A percentile compares a stretch with the other conserved stretches of the same genome.
These are phyloP conservation scores for Cytospora piceae DNA, from an alignment of 2,329 filamentous ascomycete genomes.

Conservation along the genomic window DNA sequence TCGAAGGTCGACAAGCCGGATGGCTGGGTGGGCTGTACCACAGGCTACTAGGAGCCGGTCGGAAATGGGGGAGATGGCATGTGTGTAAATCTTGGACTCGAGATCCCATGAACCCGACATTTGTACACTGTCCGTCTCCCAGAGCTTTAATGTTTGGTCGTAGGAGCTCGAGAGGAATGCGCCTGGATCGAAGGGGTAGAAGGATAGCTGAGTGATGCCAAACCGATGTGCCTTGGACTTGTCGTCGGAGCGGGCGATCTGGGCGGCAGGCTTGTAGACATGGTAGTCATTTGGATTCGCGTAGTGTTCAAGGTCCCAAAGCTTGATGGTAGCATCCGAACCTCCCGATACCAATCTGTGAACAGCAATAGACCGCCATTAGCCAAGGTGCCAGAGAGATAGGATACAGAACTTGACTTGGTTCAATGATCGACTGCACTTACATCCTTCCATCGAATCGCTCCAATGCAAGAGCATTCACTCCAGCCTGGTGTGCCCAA, in stretches of 20 bases:
- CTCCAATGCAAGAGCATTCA: conserved; percentile 79
- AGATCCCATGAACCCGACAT: conserved; percentile 70
- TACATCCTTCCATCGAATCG: conserved; percentile 78
- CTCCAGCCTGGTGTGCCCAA: conserved; percentile 76
- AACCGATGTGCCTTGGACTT: conserved; percentile 57
- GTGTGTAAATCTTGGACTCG: conserved; percentile 71
- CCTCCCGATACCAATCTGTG: conserved; percentile 79
- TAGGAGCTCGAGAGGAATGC: conserved; percentile 79
- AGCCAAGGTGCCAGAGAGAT: not conserved
- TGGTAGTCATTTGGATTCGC: conserved; percentile 48
- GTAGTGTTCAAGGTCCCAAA: conserved; percentile 82
- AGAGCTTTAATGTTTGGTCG: conserved; percentile 77
- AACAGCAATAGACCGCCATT: conserved; percentile 30
- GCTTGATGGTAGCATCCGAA: conserved; percentile 78
- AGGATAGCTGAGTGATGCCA: conserved; percentile 75
- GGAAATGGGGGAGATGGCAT: conserved; percentile 75
- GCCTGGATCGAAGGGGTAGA: conserved; percentile 77
- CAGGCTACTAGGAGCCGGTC: conserved; percentile 81
- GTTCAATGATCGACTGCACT: conserved; percentile 33
- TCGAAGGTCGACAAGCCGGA: conserved; percentile 83
- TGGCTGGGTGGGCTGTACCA: conserved; percentile 81
- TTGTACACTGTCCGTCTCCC: conserved; percentile 65
- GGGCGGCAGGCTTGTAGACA: conserved; percentile 58
- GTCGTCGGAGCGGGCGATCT: conserved; percentile 49
- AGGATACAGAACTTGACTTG: not conserved